Percentiles rank a stretch among this genome's conserved stretches.
Conservation (phyloP, 805 yeast genomes). For the Zygotorulaspora florentina region DNA sequence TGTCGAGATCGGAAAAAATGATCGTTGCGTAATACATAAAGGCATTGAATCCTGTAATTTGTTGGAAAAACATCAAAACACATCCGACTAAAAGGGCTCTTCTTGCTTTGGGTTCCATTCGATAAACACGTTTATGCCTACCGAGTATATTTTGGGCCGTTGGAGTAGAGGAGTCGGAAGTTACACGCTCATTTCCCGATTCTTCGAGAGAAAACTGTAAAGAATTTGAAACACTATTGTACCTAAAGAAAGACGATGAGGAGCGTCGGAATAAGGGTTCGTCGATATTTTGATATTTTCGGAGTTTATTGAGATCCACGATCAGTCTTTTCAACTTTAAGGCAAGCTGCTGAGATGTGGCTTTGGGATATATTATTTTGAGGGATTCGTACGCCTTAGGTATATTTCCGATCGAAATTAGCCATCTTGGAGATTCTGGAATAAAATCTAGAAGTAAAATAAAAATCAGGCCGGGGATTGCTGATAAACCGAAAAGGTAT, state of each 20-base stretch:
- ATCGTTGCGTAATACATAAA: conserved; percentile 61
- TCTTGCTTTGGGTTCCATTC: conserved; percentile 33
- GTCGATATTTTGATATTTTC: conserved; percentile 30
- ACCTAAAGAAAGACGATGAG: neutral
- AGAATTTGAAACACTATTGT: neutral
- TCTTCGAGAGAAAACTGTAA: neutral
- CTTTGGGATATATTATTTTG: conserved; percentile 42
- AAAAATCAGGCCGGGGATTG: conserved; percentile 41
- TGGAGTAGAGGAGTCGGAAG: neutral
- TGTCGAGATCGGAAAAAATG: conserved; percentile 49
- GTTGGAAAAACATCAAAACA: conserved; percentile 53
- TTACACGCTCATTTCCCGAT: neutral
- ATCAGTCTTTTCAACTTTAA: conserved; percentile 46
- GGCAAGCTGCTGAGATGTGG: conserved; percentile 41
- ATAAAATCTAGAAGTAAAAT: conserved; percentile 39
- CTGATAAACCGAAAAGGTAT: conserved; percentile 37
- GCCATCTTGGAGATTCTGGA: conserved; percentile 50
- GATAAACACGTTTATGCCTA: conserved; percentile 9
- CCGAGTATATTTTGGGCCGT: neutral
- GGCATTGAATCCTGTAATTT: conserved; percentile 58
- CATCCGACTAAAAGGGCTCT: conserved; percentile 46
- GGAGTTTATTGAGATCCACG: conserved; percentile 38
- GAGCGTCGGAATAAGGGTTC: conserved; percentile 15
- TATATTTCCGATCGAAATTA: conserved; percentile 34
- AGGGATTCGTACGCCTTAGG: conserved; percentile 42